Evolutionary conservation across 2,329 filamentous ascomycete genomes (phyloP), one percentile per base, ranked within the genome.

Genomic region (Calonectria leucothoes): DNA sequence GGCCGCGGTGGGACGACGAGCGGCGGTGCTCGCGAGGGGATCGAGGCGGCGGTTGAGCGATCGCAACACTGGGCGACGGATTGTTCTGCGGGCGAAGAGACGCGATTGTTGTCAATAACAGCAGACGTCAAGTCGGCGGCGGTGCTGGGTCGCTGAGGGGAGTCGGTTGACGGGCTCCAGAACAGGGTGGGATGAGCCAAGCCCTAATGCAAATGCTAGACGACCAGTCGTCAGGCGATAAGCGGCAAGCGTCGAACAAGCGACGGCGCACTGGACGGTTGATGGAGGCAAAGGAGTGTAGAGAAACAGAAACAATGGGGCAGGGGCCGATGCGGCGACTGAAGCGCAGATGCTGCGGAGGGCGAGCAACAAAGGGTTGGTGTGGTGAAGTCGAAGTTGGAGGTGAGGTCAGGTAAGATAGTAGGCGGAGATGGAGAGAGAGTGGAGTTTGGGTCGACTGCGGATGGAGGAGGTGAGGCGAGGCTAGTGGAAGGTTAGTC

Each of bases 121-220:
- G 74, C 75, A 71, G 72, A 76, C 73, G 79, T 80, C 77, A 79
- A 81, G 79, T 79, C 77, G 76, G 74, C 79, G 64, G 76, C 73
- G 79, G 71, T 77, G 79, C 76, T 78, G 74, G 79, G 76, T 74
- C 72, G 73, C 55, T 57, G 70, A 73, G 73, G 66, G 71, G 66
- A 70, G 69, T 64, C 73, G 70, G 52, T 68, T 29, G 48, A 71
- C 52, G 68, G 73, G 75, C 67, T 78, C 78, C 77, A 80, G 78
- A 75, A 70, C 63, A 72, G 75, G 72, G 70, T 76, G 77, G 76
- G 77, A 76, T 77, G 73, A 80, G 76, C 78, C 77, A 76, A 81
- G 79, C 78, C 79, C 79, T 81, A 81, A 80, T 77, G 75, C 76
- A 78, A 75, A 80, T 77, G 78, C 79, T 72, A 81, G 79, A 81